phyloP scores from a whole-genome alignment of 768 basidiomycete species.

The Rickenella mellea region DNA sequence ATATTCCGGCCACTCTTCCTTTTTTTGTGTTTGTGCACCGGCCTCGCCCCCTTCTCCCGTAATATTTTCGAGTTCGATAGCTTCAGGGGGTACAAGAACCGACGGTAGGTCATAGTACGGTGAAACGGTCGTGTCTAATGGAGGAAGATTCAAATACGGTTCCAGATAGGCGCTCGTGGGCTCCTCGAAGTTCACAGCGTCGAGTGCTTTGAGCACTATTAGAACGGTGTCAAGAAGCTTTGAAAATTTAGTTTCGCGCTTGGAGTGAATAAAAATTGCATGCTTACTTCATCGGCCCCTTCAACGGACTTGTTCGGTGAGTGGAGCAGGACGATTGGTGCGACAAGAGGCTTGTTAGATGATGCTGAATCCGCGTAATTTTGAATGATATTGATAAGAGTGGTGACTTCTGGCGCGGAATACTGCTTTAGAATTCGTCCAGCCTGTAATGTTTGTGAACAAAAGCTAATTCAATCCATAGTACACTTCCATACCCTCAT shows the following conservation, averaged over 20 bases:
- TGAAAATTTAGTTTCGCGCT: conserved; percentile 5
- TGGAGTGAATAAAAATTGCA: not conserved
- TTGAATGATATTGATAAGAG: conserved; percentile 66
- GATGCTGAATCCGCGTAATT: conserved; percentile 54
- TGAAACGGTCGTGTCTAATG: conserved; percentile 27
- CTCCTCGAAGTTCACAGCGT: conserved; percentile 50
- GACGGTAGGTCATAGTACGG: conserved; percentile 61
- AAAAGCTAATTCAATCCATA: not conserved
- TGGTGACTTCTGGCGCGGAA: conserved; percentile 46
- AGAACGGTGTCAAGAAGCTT: conserved; percentile 75
- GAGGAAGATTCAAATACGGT: conserved; percentile 47
- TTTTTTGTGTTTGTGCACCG: conserved; percentile 47
- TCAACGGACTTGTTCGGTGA: conserved; percentile 33
- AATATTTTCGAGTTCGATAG: conserved; percentile 70
- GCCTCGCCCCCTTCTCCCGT: conserved; percentile 63
- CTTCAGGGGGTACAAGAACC: conserved; percentile 81
- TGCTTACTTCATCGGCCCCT: conserved; percentile 51
- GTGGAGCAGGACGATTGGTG: conserved; percentile 48
- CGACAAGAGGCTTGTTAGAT: conserved; percentile 55
- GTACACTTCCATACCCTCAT: conserved; percentile 45
- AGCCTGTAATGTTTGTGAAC: conserved; percentile 32
- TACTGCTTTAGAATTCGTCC: conserved; percentile 58
- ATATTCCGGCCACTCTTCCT: conserved; percentile 76
- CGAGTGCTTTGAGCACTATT: conserved; percentile 49
- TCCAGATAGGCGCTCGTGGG: conserved; percentile 49